phyloP scores from a whole-genome alignment of 1,139 yeast genomes.

The Magnusiomyces sp. region DNA sequence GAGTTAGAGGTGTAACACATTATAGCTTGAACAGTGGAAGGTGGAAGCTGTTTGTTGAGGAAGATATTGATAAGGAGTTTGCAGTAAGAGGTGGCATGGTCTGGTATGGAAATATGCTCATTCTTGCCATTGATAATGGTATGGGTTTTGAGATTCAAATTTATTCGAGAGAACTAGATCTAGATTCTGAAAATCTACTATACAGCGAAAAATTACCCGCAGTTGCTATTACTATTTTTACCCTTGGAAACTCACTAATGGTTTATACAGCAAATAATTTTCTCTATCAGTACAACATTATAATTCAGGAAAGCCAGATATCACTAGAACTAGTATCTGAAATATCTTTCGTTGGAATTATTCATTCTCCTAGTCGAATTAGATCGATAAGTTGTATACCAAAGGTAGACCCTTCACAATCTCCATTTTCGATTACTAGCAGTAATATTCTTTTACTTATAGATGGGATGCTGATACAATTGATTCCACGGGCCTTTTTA shows the following conservation, averaged over 20 bases:
- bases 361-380: conserved; percentile 33
- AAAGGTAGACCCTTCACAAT: conserved; percentile 5
- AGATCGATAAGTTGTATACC: conserved; percentile 25
- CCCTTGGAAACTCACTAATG: conserved; percentile 26
- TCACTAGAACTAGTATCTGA: conserved; percentile 25
- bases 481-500: conserved; percentile 16
- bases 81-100: conserved; percentile 37
- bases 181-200: conserved; percentile 26
- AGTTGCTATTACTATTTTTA: conserved; percentile 26
- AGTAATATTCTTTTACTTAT: conserved; percentile 27
- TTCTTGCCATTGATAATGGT: conserved; percentile 32
- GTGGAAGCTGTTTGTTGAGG: conserved; percentile 35
- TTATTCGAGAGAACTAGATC: conserved; percentile 32
- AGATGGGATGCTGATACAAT: conserved; percentile 29
- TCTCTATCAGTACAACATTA: conserved; percentile 25
- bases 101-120: conserved; percentile 35
- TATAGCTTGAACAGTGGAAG: conserved; percentile 33
- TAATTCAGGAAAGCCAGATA: conserved; percentile 14
- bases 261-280: conserved; percentile 30
- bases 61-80: conserved; percentile 32
- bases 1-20: conserved; percentile 35
- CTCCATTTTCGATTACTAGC: conserved; percentile 8
- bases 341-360: conserved; percentile 28
- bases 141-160: conserved; percentile 28
- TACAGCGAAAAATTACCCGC: conserved; percentile 23